These are phyloP conservation scores for Mikania micrantha DNA, from an alignment of 129 eudicot genomes.

Conservation along the genomic window DNA sequence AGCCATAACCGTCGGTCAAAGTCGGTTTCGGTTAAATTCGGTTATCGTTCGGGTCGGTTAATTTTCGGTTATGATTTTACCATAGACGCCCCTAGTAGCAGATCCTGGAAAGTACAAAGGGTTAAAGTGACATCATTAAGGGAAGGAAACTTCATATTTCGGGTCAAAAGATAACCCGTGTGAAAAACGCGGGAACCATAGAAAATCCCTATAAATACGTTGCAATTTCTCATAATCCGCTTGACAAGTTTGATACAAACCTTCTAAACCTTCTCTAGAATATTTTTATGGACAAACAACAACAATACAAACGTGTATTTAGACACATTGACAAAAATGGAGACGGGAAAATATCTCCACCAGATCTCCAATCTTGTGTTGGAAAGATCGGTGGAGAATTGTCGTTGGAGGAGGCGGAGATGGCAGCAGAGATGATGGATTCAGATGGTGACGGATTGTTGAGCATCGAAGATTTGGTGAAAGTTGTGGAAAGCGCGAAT, in stretches of 20 bases:
- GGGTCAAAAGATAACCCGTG: slow-evolving; percentile 21
- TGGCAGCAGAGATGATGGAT: slow-evolving; percentile 49
- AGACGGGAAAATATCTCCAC: slow-evolving; percentile 54
- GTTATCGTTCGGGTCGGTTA: too few relatives aligned
- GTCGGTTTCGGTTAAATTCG: too few relatives aligned
- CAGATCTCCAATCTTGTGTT: slow-evolving; percentile 51
- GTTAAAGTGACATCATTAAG: neutral
- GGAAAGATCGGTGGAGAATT: slow-evolving; percentile 37
- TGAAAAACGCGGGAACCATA: slow-evolving; percentile 7
- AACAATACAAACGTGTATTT: slow-evolving; percentile 51
- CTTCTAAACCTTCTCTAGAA: neutral
- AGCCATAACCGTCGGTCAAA: too few relatives aligned
- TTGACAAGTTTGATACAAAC: neutral
- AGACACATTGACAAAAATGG: slow-evolving; percentile 42
- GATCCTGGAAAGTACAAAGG: neutral
- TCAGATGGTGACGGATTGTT: slow-evolving; percentile 60
- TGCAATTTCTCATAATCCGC: neutral
- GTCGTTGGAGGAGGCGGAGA: slow-evolving; percentile 50
- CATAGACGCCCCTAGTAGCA: too few relatives aligned
- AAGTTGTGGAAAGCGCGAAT: slow-evolving; percentile 42
- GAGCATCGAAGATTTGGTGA: slow-evolving; percentile 51
- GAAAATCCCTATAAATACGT: neutral
- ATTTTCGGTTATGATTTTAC: too few relatives aligned
- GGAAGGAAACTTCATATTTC: too few relatives aligned
- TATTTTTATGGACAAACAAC: slow-evolving; percentile 20